Base-by-base conservation (phyloP, 106 monocot genomes). In the Cymbidium sinense region DNA sequence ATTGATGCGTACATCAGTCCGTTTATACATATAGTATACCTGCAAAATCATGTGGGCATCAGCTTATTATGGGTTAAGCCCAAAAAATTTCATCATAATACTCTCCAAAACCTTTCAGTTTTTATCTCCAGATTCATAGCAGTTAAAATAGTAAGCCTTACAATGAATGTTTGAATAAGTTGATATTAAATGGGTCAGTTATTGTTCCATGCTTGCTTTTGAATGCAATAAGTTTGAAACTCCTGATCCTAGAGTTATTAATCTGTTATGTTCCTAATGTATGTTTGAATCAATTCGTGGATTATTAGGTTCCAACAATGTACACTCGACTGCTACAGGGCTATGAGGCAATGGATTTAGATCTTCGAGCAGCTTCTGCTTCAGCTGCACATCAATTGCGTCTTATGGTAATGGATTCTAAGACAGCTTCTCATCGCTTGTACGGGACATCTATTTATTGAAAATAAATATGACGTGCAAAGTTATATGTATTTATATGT, bases 281-380 rank as follows among this genome's bases (percentile, higher is more conserved):
- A 74, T 74, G 28, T 21, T 43, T 11, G 15, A 44, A 74, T 74
- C 5, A 44, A 25, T 74, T 74, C 13, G 28, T 74, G 13, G 7
- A 74, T 44, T 74, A 2, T 77, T 34, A 96, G 98, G 95, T 99
- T 74, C 98, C 98, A 82, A 99, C 99, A 20, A 99, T 99, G 84
- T 99, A 99, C 78, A 84, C 87, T n/a, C 80, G 99, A 52, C 86
- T 99, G 47, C 85, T 99, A 47, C 99, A 99, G 88, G 94, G 99
- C 11, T 95, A 91, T 85, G 95, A 93, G 85, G 37, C 77, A 62
- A 95, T 99, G 99, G 92, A 99, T 73, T 76, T 84, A 69, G 90
- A 89, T 80, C 61, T 80, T 51, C 85, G 89, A 90, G 75, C 47
- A 52, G 77, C 86, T 77, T 99, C 90, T 82, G 83, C 99, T 80